phyloP scores from a whole-genome alignment of 805 yeast genomes.

The Saccharomyces eubayanus region DNA sequence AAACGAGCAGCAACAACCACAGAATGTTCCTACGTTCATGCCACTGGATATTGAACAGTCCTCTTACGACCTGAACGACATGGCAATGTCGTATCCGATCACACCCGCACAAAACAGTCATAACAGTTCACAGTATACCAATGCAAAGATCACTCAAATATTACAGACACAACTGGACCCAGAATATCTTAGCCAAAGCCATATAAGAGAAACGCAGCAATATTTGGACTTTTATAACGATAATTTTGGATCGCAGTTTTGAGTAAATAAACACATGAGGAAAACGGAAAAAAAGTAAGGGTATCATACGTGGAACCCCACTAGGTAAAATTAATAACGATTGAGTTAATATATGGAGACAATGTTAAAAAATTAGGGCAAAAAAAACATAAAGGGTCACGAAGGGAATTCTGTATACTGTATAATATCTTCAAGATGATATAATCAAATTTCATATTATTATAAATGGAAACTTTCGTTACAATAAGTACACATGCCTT shows the following conservation, averaged over 20 bases:
- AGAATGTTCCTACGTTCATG: conserved; percentile 1
- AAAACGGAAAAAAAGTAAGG: not conserved
- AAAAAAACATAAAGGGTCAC: not conserved
- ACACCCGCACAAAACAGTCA: not conserved
- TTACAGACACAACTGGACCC: conserved; percentile 13
- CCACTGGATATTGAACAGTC: conserved; percentile 17
- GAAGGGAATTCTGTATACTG: not conserved
- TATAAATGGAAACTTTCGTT: not conserved
- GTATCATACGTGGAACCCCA: not conserved
- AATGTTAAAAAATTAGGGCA: not conserved
- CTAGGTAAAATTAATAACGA: not conserved
- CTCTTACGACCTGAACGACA: not conserved
- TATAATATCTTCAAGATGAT: not conserved
- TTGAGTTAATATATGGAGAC: not conserved
- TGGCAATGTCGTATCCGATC: not conserved
- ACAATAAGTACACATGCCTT: not conserved
- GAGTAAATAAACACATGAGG: not conserved
- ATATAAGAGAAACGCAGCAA: conserved; percentile 24
- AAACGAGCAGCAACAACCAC: not conserved
- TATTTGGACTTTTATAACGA: conserved; percentile 27
- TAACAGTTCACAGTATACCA: not conserved
- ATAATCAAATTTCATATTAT: not conserved
- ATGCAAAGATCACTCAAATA: conserved; percentile 5
- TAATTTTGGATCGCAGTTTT: conserved; percentile 11
- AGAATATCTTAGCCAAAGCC: conserved; percentile 15